Base-by-base conservation (phyloP, 106 monocot genomes). In the Dactylorhiza incarnata region DNA sequence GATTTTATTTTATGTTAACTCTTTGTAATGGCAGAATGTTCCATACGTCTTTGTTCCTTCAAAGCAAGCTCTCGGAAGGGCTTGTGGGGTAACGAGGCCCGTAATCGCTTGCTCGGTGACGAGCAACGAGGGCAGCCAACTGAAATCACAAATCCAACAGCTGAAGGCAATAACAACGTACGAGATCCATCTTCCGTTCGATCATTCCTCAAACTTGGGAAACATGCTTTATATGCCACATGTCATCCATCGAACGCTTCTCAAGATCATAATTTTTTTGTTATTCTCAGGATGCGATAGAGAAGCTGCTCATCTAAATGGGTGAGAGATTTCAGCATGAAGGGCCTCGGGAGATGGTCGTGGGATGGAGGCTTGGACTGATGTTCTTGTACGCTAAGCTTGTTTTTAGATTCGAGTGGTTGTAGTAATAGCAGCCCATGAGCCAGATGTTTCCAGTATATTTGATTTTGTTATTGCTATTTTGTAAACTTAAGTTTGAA, bases 31-130 rank as follows among this genome's bases (percentile, higher is more conserved):
- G 45, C 76, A 87, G 87, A 87, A 87, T 71, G 87, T 87, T n/a
- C 87, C 87, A 0, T 87, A 84, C 48, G 87, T 87, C 37, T 87
- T 87, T 80, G 84, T 87, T 45, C 87, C 87, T 47, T 87, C 84
- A 49, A 87, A 82, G 49, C 84, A 87, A 77, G 87, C 87, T 76
- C 82, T 84, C 69, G 87, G 87, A n/a, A 75, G 87, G 75, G 87
- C 87, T 53, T 84, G 84, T 53, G 87, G 87, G 22, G 84, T 87
- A 52, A 87, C 87, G 3, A 84, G 87, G 67, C 82, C 87, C 2
- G 87, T 87, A 49, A 87, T 84, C 54, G 71, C 87, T 5, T 87
- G 87, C 61, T 87, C 87, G 0, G 87, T 87, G 16, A 87, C 87
- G 4, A 84, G 87, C 74, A 87, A 87, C 22, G 84, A 87, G 72